Conservation (phyloP, 306 rosid species). For the Luffa acutangula region DNA sequence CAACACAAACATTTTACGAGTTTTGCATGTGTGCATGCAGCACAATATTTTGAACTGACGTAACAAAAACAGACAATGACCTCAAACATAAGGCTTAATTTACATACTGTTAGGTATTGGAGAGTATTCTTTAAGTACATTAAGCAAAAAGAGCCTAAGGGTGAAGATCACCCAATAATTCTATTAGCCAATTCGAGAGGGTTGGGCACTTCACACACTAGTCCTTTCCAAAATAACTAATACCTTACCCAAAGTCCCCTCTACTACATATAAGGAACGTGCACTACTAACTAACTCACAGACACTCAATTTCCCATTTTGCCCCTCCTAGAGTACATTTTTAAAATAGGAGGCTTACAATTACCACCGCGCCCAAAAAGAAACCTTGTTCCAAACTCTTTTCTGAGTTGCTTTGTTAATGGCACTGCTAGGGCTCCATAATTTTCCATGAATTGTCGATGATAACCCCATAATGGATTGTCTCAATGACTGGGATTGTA, state of each 20-base stretch:
- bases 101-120: background rate
- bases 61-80: background rate
- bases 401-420: background rate
- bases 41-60: background rate
- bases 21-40: background rate
- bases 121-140: background rate
- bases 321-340: background rate
- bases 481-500: too few species aligned
- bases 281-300: background rate
- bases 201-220: background rate
- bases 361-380: background rate
- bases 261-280: background rate
- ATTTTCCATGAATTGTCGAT: background rate
- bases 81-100: background rate
- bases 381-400: background rate
- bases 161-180: background rate
- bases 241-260: background rate
- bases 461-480: background rate
- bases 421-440: background rate
- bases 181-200: background rate
- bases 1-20: background rate
- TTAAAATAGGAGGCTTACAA: background rate
- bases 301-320: background rate
- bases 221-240: background rate
- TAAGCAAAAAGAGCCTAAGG: background rate